Percentiles rank a stretch among this genome's conserved stretches.
phyloP scores from a whole-genome alignment of 192 early-diverging fungal genomes.

The Jimgerdemannia lactiflua region DNA sequence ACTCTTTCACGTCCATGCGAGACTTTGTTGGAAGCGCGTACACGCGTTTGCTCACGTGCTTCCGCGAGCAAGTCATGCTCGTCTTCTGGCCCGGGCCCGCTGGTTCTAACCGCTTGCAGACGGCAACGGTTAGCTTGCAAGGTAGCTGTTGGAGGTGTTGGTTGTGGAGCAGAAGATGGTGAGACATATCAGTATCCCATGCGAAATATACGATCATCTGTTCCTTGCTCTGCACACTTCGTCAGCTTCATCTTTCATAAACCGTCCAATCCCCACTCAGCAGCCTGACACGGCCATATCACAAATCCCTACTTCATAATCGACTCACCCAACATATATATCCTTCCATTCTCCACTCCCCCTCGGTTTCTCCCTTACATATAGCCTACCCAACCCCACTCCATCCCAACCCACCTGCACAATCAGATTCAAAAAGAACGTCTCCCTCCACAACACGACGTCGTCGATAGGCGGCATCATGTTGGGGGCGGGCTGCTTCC shows the following conservation, averaged over 20 bases:
- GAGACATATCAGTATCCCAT: not conserved
- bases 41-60: constrained; percentile 72
- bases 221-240: no score
- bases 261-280: no score
- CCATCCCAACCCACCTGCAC: no score
- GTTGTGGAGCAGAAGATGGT: not conserved
- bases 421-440: constrained; percentile 89
- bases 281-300: no score
- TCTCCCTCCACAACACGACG: constrained; percentile 86
- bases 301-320: no score
- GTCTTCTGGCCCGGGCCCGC: constrained; percentile 30
- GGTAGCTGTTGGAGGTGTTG: constrained; percentile 45
- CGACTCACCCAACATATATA: no score
- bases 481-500: constrained; percentile 56
- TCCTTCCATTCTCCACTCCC: no score
- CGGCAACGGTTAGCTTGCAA: constrained; percentile 87
- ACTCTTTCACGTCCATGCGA: constrained; percentile 86
- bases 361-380: no score
- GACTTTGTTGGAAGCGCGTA: constrained; percentile 91
- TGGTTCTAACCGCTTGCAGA: constrained; percentile 60
- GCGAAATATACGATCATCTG: no score
- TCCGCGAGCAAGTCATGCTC: constrained; percentile 72
- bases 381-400: no score
- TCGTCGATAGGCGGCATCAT: constrained; percentile 65
- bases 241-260: no score